These are phyloP conservation scores for Apium graveolens DNA, from an alignment of 129 eudicot genomes.

Conservation along the genomic window DNA sequence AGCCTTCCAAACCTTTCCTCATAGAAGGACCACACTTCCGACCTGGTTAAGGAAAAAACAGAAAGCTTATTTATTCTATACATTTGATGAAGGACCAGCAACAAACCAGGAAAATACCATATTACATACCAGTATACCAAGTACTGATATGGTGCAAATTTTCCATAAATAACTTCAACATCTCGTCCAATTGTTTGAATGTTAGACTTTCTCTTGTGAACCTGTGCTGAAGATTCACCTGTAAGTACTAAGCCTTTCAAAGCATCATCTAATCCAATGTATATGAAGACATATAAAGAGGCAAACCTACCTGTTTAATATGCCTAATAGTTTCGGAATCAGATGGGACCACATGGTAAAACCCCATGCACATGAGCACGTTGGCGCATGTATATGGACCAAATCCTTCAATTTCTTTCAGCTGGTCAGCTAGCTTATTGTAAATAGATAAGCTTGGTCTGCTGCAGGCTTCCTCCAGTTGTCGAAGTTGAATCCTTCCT, in stretches of 20 bases:
- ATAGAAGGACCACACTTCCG: conserved; percentile 79
- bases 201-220: conserved; percentile 53
- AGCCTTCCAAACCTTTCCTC: conserved; percentile 77
- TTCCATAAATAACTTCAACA: conserved; percentile 55
- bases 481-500: conserved; percentile 49
- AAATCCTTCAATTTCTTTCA: conserved; percentile 64
- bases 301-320: conserved; percentile 55
- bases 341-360: conserved; percentile 74
- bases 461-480: conserved; percentile 48
- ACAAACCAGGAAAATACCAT: neutral
- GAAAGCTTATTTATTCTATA: conserved; percentile 4
- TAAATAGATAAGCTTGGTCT: conserved; percentile 47
- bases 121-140: conserved; percentile 69
- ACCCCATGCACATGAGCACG: conserved; percentile 95
- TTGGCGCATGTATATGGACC: conserved; percentile 87
- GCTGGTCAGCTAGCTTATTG: conserved; percentile 44
- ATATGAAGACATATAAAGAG: neutral
- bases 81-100: conserved; percentile 4
- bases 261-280: neutral
- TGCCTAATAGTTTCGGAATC: conserved; percentile 95
- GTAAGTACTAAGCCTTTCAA: neutral
- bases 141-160: conserved; percentile 80
- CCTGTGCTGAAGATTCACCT: conserved; percentile 31
- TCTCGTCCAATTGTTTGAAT: conserved; percentile 39
- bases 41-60: conserved; percentile 38